Evolutionary conservation across 2,329 filamentous ascomycete genomes (phyloP).

Genomic region (Penicillium sp.): DNA sequence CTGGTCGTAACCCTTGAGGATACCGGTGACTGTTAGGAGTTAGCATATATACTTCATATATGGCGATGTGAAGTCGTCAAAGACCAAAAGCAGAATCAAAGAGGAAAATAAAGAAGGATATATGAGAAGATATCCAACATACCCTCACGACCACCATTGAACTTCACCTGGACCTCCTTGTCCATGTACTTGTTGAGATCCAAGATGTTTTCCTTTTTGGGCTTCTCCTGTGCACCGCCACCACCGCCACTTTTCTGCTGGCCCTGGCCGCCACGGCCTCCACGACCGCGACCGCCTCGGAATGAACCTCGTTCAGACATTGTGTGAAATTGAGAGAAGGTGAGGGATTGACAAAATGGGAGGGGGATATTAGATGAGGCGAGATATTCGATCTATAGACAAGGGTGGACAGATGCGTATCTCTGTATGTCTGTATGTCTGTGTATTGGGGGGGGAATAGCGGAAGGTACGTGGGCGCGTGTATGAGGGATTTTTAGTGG

Average conservation of each 20-base stretch:
- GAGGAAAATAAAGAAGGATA: background rate
- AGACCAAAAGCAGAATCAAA: background rate
- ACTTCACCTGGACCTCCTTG: conserved; percentile 92
- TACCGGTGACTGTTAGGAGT: conserved; percentile 67
- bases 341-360: conserved; percentile 42
- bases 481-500: conserved; percentile 26
- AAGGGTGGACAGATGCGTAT: background rate
- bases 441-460: conserved; percentile 12
- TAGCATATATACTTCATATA: conserved; percentile 8
- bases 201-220: conserved; percentile 98
- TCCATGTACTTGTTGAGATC: conserved; percentile 96
- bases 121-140: background rate
- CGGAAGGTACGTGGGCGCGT: conserved; percentile 7
- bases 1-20: conserved; percentile 91
- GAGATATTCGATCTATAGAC: conserved; percentile 1
- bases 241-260: conserved; percentile 50
- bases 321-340: conserved; percentile 39
- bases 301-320: conserved; percentile 40
- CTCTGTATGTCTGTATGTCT: background rate
- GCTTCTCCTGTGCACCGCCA: conserved; percentile 62
- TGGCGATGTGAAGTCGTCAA: background rate
- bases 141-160: conserved; percentile 69
- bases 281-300: conserved; percentile 20
- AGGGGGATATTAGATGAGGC: background rate
- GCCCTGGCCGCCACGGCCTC: conserved; percentile 25